Base-by-base conservation (phyloP, 2,329 filamentous ascomycete genomes). In the Cordyceps sp. region DNA sequence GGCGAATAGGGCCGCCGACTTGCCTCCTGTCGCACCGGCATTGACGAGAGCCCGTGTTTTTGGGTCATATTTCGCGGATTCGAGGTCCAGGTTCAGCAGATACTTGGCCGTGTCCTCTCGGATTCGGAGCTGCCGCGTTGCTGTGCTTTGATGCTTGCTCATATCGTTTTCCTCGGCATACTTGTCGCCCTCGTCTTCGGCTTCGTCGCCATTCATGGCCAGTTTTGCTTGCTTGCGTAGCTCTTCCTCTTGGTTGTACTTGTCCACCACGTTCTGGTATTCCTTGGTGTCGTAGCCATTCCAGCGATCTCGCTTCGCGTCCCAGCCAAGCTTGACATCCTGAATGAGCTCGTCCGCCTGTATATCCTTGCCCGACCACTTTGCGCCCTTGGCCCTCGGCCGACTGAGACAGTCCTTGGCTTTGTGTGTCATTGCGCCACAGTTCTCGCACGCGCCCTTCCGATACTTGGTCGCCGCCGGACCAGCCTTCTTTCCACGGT, bases 101-200 rank as follows among this genome's bases (percentile, higher is more conserved):
- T 98, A 98, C 48, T 94, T 96, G 16, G 90, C 90, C 1, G 90
- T 98, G 52, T 98, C 90, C 58, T 98, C 90, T 52, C 90, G 73
- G 51, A 98, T 74, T 39, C 90, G 74, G 35, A 98, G 64, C 49
- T 96, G 92, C 36, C 85, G 71, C 2, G 90, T 93, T 6, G 84
- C 81, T 16, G 85, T 94, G 43, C 79, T 79, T 53, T 94, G 85
- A 46, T 93, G 78, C 39, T 86, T 75, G 40, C 86, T 88, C 84
- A 98, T 94, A 52, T 96, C 88, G 18, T 83, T 88, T 52, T 94
- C 88, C 48, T 93, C 90, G 25, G 88, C 85, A 50, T 96, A 96
- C 37, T 76, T 80, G 43, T 77, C 76, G 17, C 71, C 74, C 18
- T 69, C 66, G 36, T 73, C 64, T 10, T 60, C 58, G 5, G 62